Conservation (phyloP, 2,329 filamentous ascomycete species). For the Teratosphaeria destructans region DNA sequence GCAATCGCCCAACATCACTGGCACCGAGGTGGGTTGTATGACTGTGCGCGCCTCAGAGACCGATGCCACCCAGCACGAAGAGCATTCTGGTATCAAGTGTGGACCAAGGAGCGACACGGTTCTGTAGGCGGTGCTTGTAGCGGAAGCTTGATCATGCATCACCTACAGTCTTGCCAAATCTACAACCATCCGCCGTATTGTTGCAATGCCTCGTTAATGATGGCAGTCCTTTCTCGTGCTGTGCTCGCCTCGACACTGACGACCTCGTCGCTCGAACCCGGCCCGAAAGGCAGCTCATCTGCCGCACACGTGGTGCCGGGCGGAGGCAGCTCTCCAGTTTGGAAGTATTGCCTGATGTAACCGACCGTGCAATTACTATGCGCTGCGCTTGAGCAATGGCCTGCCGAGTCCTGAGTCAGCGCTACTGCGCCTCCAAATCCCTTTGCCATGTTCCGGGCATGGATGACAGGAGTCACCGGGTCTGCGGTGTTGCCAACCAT, state of each 20-base stretch:
- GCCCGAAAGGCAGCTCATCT: constrained; percentile 21
- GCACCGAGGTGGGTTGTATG: no score
- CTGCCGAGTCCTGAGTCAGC: constrained; percentile 23
- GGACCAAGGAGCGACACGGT: no score
- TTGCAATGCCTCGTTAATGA: constrained; percentile 4
- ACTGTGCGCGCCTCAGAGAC: no score
- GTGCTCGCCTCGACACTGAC: not conserved
- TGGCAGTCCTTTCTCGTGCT: constrained; percentile 1
- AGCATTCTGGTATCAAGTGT: no score
- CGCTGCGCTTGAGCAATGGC: constrained; percentile 21
- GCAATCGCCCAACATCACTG: no score
- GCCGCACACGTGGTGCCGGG: constrained; percentile 18
- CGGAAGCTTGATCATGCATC: no score
- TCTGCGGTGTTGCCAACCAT: constrained; percentile 25
- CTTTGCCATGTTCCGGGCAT: constrained; percentile 26
- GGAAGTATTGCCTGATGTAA: constrained; percentile 23
- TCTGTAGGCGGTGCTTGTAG: no score
- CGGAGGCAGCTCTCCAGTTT: constrained; percentile 21
- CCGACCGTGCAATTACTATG: constrained; percentile 19
- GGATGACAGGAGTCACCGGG: constrained; percentile 25
- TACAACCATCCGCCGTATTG: constrained; percentile 5
- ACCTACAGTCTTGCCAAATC: not conserved
- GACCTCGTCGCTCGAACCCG: not conserved
- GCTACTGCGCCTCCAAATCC: constrained; percentile 21
- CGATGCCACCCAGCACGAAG: no score